Evolutionary conservation across 805 yeast species (phyloP), one percentile per base, ranked within the genome.

Genomic region (Candida pini): DNA sequence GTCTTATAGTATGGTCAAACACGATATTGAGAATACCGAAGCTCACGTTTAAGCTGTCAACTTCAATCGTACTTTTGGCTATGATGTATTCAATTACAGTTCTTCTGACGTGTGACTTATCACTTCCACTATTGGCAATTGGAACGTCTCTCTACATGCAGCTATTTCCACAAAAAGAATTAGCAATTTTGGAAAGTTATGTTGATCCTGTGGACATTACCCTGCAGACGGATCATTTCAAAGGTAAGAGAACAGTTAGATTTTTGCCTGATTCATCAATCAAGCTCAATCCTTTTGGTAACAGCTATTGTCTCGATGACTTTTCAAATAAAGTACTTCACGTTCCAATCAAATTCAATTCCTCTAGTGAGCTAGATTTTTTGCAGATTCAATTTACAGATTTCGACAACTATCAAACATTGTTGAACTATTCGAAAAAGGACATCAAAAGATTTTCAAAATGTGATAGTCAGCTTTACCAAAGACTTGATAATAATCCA

Each of bases 231-330:
- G 53, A 73, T 2, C 94, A 88, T 56, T 82, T 89, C 55, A 81
- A 76, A 49, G 98, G 98, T 28, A 78, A 77, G 28, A 84, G 85
- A 51, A 83, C 89, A 1, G 81, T 92, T 41, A 83, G 89, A 51
- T 83, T 84, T 41, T 64, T 92, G 23, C 97, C 98, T 0, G 97
- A 90, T 58, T 82, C 94, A 28, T 81, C 94, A 0, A 96, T 94
- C 4, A 66, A 69, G 49, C 62, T 92, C 47, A 87, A 89, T 44
- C 96, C 96, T 3, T 73, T 76, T 47, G 73, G 68, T 32, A 76
- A 73, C 19, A 66, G 74, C 4, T 72, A 71, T 40, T 92, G 98
- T 61, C 45, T 82, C 28, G 71, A 73, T 13, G 44, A 53, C 10
- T 35, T 38, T 7, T 51, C 40, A 49, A 54, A 32, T 51, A 48